Conservation (phyloP, 164 flowering plant species). For the Macadamia tetraphylla region DNA sequence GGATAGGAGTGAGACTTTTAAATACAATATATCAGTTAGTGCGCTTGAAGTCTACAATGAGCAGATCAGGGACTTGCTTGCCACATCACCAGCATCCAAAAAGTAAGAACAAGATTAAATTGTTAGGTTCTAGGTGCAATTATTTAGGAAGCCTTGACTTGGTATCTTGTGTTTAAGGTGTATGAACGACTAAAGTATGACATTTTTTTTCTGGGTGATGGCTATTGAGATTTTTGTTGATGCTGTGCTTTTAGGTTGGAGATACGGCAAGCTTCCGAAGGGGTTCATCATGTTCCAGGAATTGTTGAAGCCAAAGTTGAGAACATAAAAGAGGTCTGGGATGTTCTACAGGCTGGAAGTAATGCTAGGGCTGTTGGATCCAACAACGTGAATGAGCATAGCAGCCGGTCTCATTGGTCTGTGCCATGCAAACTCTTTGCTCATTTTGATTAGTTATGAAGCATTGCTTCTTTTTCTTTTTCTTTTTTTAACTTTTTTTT, state of each 20-base stretch:
- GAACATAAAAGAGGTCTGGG: constrained; percentile 68
- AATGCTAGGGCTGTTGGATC: constrained; percentile 81
- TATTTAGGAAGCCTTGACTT: too few species aligned
- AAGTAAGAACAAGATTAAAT: constrained; percentile 30
- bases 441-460: neutral
- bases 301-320: constrained; percentile 75
- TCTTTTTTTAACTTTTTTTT: neutral
- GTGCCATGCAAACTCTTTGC: neutral
- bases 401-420: constrained; percentile 9
- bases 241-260: constrained; percentile 48
- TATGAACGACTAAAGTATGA: too few species aligned
- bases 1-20: constrained; percentile 54
- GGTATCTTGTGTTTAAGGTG: too few species aligned
- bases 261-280: constrained; percentile 79
- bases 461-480: neutral
- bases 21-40: constrained; percentile 68
- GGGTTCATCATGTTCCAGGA: constrained; percentile 79
- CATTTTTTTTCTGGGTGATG: neutral
- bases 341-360: constrained; percentile 74
- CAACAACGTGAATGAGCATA: constrained; percentile 29
- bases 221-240: constrained; percentile 2
- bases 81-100: constrained; percentile 58
- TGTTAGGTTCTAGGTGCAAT: too few species aligned
- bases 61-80: constrained; percentile 80
- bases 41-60: constrained; percentile 94